phyloP scores from a whole-genome alignment of 179 eudicot species.

The Silene noctiflora region DNA sequence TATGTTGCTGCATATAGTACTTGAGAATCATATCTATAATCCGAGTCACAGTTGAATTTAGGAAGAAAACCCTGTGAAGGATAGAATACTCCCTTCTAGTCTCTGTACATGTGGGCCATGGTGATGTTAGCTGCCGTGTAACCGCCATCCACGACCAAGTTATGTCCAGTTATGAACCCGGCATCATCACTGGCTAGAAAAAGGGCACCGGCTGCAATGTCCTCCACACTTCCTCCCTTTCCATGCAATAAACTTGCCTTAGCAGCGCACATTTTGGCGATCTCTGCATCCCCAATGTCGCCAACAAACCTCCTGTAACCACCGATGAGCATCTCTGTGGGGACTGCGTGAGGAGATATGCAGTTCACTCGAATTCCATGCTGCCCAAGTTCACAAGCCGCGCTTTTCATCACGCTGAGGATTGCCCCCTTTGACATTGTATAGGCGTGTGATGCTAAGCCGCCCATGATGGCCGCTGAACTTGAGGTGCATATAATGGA shows the following conservation, averaged over 20 bases:
- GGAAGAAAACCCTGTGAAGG: not conserved
- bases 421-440: conserved; percentile 72
- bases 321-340: conserved; percentile 64
- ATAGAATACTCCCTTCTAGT: not conserved
- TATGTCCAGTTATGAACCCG: conserved; percentile 72
- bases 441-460: conserved; percentile 69
- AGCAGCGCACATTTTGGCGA: conserved; percentile 41
- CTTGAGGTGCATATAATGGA: conserved; percentile 73
- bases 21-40: not conserved
- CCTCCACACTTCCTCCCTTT: conserved; percentile 53
- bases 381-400: conserved; percentile 66
- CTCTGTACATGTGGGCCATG: conserved; percentile 45
- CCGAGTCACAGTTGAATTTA: not conserved
- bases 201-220: conserved; percentile 61
- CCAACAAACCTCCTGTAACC: conserved; percentile 36
- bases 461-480: conserved; percentile 73
- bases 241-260: conserved; percentile 54
- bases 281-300: conserved; percentile 45
- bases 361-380: conserved; percentile 84
- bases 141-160: conserved; percentile 78
- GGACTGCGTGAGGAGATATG: conserved; percentile 76
- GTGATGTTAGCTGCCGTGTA: conserved; percentile 40
- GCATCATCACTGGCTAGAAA: conserved; percentile 66
- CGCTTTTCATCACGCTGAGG: conserved; percentile 57
- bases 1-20: not conserved